Percentiles rank a stretch among this genome's conserved stretches.
Evolutionary conservation across 495 filamentous ascomycete genomes (phyloP).

Genomic region (Lophium mytilinum): DNA sequence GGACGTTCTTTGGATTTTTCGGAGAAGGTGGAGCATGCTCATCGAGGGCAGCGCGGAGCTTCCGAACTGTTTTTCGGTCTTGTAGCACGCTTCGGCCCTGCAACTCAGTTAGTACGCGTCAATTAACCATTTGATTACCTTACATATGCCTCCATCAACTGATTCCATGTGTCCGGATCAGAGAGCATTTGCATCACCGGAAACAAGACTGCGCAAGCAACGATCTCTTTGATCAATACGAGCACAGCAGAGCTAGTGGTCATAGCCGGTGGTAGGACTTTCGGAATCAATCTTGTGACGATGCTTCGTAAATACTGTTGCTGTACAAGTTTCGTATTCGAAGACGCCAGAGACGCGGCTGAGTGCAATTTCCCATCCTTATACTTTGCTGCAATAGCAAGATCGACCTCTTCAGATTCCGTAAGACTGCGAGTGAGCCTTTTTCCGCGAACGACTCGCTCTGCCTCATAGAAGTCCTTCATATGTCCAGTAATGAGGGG

Average conservation of each 20-base stretch:
- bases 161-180: conserved; percentile 96
- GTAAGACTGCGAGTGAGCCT: conserved; percentile 84
- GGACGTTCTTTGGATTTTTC: conserved; percentile 51
- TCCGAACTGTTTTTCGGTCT: conserved; percentile 91
- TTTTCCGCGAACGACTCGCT: conserved; percentile 75
- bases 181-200: conserved; percentile 63
- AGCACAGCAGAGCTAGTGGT: conserved; percentile 70
- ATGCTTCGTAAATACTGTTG: conserved; percentile 77
- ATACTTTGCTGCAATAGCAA: conserved; percentile 90
- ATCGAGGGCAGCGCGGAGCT: conserved; percentile 86
- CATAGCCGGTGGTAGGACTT: conserved; percentile 63
- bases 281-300: conserved; percentile 61
- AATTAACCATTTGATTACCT: conserved; percentile 1
- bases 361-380: conserved; percentile 81
- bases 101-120: conserved; percentile 2
- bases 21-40: conserved; percentile 84
- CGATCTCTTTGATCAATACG: conserved; percentile 75
- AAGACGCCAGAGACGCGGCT: conserved; percentile 72
- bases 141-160: conserved; percentile 78
- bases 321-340: conserved; percentile 72
- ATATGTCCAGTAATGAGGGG: conserved; percentile 89
- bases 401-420: conserved; percentile 89
- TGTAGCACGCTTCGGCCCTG: conserved; percentile 78
- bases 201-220: conserved; percentile 66
- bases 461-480: conserved; percentile 82